Percentiles rank a stretch among this genome's conserved stretches.
Conservation (phyloP, 192 early-diverging fungal species). For the Chytriomyces confervae region DNA sequence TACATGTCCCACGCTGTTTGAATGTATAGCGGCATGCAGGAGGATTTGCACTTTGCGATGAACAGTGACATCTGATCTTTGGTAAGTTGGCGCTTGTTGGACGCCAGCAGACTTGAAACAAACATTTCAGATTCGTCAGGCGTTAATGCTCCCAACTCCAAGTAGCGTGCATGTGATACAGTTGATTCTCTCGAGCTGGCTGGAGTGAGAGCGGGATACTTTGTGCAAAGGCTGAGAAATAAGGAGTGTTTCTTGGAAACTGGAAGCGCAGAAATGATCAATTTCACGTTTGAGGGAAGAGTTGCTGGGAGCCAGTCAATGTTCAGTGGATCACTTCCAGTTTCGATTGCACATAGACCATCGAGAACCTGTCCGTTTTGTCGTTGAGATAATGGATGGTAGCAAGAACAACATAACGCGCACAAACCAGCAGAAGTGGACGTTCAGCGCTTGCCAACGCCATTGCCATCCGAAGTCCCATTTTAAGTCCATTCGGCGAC, state of each 20-base stretch:
- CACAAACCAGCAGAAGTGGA: conserved; percentile 33
- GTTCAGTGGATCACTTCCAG: conserved; percentile 23
- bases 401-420: neutral
- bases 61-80: conserved; percentile 17
- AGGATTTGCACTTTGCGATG: conserved; percentile 15
- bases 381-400: neutral
- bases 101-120: neutral
- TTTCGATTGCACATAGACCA: conserved; percentile 23
- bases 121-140: neutral
- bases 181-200: neutral
- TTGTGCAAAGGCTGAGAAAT: conserved; percentile 16
- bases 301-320: conserved; percentile 37
- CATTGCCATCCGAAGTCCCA: conserved; percentile 26
- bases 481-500: conserved; percentile 21
- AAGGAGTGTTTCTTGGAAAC: conserved; percentile 26
- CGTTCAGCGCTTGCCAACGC: conserved; percentile 16
- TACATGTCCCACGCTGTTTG: conserved; percentile 10
- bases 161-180: conserved; percentile 5
- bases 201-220: conserved; percentile 11
- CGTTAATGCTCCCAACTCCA: conserved; percentile 23
- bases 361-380: conserved; percentile 26
- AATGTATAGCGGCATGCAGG: conserved; percentile 35
- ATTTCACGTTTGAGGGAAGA: conserved; percentile 30
- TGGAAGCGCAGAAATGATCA: neutral
- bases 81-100: conserved; percentile 4